Evolutionary conservation across 495 filamentous ascomycete genomes (phyloP).

Genomic region (Letharia columbiana): DNA sequence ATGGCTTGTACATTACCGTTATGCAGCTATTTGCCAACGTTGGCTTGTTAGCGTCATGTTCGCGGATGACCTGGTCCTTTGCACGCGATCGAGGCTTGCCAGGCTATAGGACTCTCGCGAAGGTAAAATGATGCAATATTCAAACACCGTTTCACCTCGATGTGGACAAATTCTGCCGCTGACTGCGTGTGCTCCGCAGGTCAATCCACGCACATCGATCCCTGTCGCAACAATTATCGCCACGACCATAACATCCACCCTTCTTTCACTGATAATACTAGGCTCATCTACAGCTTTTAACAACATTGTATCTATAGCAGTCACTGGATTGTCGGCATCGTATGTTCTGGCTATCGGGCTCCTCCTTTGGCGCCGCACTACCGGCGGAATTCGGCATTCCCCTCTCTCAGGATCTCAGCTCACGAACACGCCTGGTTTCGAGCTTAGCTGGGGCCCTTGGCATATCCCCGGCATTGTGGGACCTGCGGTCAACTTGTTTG

Average conservation of each 20-base stretch:
- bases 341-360: conserved; percentile 36
- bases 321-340: conserved; percentile 35
- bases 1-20: conserved; percentile 39
- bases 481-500: conserved; percentile 36
- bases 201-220: conserved; percentile 34
- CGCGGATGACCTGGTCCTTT: conserved; percentile 51
- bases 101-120: conserved; percentile 13
- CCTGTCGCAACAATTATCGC: conserved; percentile 42
- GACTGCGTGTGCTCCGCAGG: conserved; percentile 1
- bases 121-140: conserved; percentile 9
- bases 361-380: conserved; percentile 40
- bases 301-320: conserved; percentile 34
- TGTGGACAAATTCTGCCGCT: background rate
- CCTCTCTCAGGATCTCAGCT: conserved; percentile 11
- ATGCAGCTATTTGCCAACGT: conserved; percentile 41
- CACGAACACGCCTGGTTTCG: background rate
- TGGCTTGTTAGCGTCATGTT: conserved; percentile 43
- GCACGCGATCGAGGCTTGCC: conserved; percentile 53
- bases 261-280: conserved; percentile 38
- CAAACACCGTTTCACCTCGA: background rate
- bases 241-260: conserved; percentile 28
- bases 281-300: conserved; percentile 40
- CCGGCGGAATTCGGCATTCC: conserved; percentile 28
- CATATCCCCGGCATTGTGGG: conserved; percentile 31
- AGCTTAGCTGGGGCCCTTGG: conserved; percentile 29